These are phyloP conservation scores for Brassica balearica DNA, from an alignment of 441 rosid genomes.

Conservation along the genomic window DNA sequence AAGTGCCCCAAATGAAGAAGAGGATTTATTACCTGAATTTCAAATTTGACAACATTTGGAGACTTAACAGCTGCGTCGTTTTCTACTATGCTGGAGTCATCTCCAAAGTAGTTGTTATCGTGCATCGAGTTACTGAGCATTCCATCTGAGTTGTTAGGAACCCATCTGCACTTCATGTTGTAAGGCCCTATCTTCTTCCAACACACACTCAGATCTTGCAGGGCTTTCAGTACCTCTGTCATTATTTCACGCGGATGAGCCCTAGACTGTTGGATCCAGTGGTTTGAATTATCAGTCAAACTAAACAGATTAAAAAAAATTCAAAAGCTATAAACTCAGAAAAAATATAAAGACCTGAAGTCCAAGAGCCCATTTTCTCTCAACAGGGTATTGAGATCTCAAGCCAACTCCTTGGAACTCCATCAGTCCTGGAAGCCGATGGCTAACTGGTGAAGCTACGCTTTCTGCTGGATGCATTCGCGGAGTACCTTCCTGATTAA, in stretches of 20 bases:
- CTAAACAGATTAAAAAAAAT: slow-evolving; percentile 9
- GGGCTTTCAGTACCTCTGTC: slow-evolving; percentile 94
- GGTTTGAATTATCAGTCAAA: slow-evolving; percentile 6
- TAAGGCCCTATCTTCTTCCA: slow-evolving; percentile 98
- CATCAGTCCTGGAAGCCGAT: slow-evolving; percentile 63
- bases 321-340: slow-evolving; percentile 12
- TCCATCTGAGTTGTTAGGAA: slow-evolving; percentile 65
- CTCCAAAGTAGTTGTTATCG: slow-evolving; percentile 69
- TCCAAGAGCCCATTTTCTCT: slow-evolving; percentile 99
- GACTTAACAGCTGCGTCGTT: slow-evolving; percentile 61
- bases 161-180: slow-evolving; percentile 98
- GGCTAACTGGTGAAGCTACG: slow-evolving; percentile 60
- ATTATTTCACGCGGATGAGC: slow-evolving; percentile 98
- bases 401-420: slow-evolving; percentile 80
- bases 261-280: slow-evolving; percentile 64
- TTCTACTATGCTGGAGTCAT: slow-evolving; percentile 66
- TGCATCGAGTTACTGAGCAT: slow-evolving; percentile 52
- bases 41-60: slow-evolving; percentile 85
- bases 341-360: slow-evolving; percentile 66
- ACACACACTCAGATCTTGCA: slow-evolving; percentile 83
- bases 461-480: slow-evolving; percentile 69
- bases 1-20: background rate
- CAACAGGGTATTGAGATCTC: slow-evolving; percentile 70
- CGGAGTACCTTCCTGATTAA: slow-evolving; percentile 70
- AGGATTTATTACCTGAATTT: slow-evolving; percentile 78